These are phyloP conservation scores for Phaeosphaeria sp. DNA, from an alignment of 2,329 filamentous ascomycete species.

Conservation along the genomic window DNA sequence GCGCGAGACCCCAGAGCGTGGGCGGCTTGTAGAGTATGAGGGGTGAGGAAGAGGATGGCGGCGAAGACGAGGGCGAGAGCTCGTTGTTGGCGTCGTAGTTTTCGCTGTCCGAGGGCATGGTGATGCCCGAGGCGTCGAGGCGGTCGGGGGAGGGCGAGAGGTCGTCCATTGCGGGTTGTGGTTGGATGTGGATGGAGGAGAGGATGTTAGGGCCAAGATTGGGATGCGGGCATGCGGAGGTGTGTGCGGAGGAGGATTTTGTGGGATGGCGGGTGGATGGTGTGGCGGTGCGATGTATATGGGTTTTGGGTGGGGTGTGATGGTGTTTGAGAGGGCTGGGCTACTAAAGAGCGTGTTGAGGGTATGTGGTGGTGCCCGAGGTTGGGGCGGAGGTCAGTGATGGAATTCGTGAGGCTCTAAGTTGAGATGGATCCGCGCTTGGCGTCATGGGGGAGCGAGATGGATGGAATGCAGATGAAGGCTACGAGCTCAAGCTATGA, in stretches of 20 bases:
- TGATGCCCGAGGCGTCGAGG: conserved; percentile 75
- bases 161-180: conserved; percentile 17
- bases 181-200: conserved; percentile 3
- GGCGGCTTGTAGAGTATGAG: conserved; percentile 89
- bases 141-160: conserved; percentile 52
- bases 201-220: neutral
- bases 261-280: neutral
- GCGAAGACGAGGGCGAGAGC: conserved; percentile 62
- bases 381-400: conserved; percentile 13
- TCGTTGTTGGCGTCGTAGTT: conserved; percentile 74
- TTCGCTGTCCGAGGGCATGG: conserved; percentile 83
- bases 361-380: conserved; percentile 11
- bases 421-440: conserved; percentile 11
- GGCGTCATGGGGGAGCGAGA: conserved; percentile 7
- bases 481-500: neutral
- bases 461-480: neutral
- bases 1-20: conserved; percentile 81
- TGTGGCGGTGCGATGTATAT: too few relatives aligned
- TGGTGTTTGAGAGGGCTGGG: neutral
- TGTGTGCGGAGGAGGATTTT: conserved; percentile 10
- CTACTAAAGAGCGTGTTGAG: neutral
- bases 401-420: conserved; percentile 25
- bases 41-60: conserved; percentile 67
- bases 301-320: neutral
- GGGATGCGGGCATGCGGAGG: conserved; percentile 4